A percentile compares a stretch with the other conserved stretches of the same genome.
phyloP scores from a whole-genome alignment of 2,329 filamentous ascomycete genomes.

The Huntiella savannae region DNA sequence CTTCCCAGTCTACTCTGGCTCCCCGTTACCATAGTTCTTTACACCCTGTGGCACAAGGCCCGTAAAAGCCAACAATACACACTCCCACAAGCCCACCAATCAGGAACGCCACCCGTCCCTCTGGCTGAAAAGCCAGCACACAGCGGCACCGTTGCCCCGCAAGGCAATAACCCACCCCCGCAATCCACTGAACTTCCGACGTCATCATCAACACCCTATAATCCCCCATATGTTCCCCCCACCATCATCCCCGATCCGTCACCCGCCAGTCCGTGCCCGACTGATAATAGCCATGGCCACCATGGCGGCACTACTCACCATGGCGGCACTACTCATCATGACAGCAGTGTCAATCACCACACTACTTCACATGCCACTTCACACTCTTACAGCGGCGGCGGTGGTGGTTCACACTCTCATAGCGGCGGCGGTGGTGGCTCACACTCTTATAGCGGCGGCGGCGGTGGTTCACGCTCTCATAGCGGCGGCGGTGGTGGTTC shows the following conservation, averaged over 20 bases:
- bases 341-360: too few relatives aligned
- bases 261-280: not conserved
- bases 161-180: not conserved
- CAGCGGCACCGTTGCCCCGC: not conserved
- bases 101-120: slow-evolving; percentile 12
- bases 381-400: too few relatives aligned
- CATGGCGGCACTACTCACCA: not conserved
- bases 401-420: too few relatives aligned
- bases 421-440: too few relatives aligned
- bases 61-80: slow-evolving; percentile 19
- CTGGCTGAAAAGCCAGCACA: not conserved
- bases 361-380: too few relatives aligned
- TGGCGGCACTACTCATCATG: not conserved
- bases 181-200: not conserved
- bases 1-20: slow-evolving; percentile 22
- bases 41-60: slow-evolving; percentile 16
- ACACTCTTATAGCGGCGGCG: too few relatives aligned
- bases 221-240: not conserved
- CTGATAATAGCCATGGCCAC: not conserved
- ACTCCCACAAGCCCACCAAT: slow-evolving; percentile 6
- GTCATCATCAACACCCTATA: not conserved
- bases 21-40: slow-evolving; percentile 19
- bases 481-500: too few relatives aligned
- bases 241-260: not conserved
- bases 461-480: too few relatives aligned